These are phyloP conservation scores for Russula brevipes DNA, from an alignment of 768 basidiomycete species.

Conservation along the genomic window DNA sequence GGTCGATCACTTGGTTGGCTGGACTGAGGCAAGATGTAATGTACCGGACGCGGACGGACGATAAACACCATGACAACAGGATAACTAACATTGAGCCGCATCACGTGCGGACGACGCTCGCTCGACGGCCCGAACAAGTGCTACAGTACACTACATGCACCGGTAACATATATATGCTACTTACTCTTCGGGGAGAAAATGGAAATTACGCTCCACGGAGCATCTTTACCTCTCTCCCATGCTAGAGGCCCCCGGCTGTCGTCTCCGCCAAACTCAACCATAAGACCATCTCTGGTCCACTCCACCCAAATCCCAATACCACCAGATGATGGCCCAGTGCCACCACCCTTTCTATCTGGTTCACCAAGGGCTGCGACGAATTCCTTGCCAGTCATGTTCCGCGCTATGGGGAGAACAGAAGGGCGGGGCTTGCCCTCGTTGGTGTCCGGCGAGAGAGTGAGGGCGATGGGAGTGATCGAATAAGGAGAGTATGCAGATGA, in stretches of 20 bases:
- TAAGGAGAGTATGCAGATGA: slow-evolving; percentile 53
- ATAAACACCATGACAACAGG: too few species aligned
- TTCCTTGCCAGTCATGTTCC: slow-evolving; percentile 64
- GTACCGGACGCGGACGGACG: too few species aligned
- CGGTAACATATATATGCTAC: neutral
- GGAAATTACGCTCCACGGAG: slow-evolving; percentile 70
- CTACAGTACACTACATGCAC: neutral
- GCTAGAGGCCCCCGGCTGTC: slow-evolving; percentile 75
- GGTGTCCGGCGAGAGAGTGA: slow-evolving; percentile 36
- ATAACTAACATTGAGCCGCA: too few species aligned
- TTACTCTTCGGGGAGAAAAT: slow-evolving; percentile 41
- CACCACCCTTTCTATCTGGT: slow-evolving; percentile 88
- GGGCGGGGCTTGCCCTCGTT: slow-evolving; percentile 34
- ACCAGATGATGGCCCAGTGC: slow-evolving; percentile 74
- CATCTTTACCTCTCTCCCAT: slow-evolving; percentile 83
- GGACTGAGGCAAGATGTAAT: too few species aligned
- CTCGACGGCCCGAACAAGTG: neutral
- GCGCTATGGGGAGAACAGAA: slow-evolving; percentile 39
- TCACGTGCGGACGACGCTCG: neutral
- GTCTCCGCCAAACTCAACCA: slow-evolving; percentile 81
- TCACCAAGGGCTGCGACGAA: slow-evolving; percentile 76
- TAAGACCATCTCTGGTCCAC: slow-evolving; percentile 75
- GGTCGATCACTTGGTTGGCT: slow-evolving; percentile 5
- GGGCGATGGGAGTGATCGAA: slow-evolving; percentile 47
- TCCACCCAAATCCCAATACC: slow-evolving; percentile 93